These are phyloP conservation scores for Stephania cephalantha DNA, from an alignment of 164 flowering plant genomes.

Conservation along the genomic window DNA sequence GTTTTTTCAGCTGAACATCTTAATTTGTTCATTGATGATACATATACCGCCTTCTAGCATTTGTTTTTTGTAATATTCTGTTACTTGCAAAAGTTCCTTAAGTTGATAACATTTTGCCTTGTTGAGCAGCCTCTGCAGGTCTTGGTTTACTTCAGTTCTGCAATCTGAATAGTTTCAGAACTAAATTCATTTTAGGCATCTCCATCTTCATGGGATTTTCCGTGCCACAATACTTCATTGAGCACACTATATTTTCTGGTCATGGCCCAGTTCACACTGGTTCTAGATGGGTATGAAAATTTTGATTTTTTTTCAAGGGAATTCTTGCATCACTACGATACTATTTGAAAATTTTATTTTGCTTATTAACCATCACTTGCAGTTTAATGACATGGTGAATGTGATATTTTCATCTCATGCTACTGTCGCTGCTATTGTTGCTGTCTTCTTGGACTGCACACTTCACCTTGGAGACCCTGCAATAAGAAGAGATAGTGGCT, in stretches of 20 bases:
- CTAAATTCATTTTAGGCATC: slow-evolving; percentile 81
- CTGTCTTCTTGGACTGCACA: slow-evolving; percentile 61
- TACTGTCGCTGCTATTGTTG: slow-evolving; percentile 57
- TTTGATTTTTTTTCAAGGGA: neutral
- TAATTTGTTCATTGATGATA: neutral
- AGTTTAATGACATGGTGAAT: slow-evolving; percentile 70
- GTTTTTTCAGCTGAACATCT: neutral
- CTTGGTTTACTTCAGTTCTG: slow-evolving; percentile 84
- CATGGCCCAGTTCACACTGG: slow-evolving; percentile 69
- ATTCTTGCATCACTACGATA: neutral
- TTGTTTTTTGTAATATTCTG: neutral
- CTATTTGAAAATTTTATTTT: neutral
- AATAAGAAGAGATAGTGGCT: slow-evolving; percentile 62
- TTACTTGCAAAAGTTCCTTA: neutral
- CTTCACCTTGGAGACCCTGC: slow-evolving; percentile 37
- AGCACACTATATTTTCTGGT: slow-evolving; percentile 40
- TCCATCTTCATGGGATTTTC: slow-evolving; percentile 90
- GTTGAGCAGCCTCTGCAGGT: slow-evolving; percentile 74
- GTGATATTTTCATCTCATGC: slow-evolving; percentile 85
- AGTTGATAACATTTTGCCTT: neutral
- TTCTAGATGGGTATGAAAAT: slow-evolving; percentile 39
- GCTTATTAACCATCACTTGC: slow-evolving; percentile 18
- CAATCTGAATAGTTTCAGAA: slow-evolving; percentile 88
- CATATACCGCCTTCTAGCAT: neutral
- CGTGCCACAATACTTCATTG: slow-evolving; percentile 80